These are phyloP conservation scores for Flammula alnicola DNA, from an alignment of 1,284 basidiomycete genomes.

Conservation along the genomic window DNA sequence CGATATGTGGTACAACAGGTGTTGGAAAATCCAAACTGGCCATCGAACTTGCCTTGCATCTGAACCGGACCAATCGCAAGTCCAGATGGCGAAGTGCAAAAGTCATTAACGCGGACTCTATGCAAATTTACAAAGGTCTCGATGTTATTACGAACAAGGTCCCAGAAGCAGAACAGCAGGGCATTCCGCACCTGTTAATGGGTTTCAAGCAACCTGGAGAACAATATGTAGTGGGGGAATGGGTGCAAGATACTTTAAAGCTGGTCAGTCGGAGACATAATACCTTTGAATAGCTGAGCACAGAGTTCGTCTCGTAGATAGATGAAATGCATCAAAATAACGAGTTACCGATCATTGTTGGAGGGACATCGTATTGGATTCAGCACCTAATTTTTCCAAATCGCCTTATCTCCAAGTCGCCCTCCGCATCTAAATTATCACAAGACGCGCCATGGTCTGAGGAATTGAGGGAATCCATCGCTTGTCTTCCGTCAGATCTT, in stretches of 20 bases:
- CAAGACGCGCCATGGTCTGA: conserved; percentile 31
- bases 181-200: conserved; percentile 90
- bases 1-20: conserved; percentile 94
- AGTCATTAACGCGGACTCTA: conserved; percentile 95
- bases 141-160: conserved; percentile 98
- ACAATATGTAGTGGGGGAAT: conserved; percentile 87
- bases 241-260: conserved; percentile 78
- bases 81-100: conserved; percentile 64
- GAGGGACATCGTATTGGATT: conserved; percentile 97
- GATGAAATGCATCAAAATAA: conserved; percentile 63
- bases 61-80: conserved; percentile 38
- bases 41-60: conserved; percentile 80
- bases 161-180: conserved; percentile 74
- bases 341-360: conserved; percentile 87
- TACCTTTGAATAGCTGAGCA: conserved; percentile 13
- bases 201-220: conserved; percentile 84
- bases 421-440: not conserved
- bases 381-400: conserved; percentile 90
- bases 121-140: conserved; percentile 97
- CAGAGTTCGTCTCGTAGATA: conserved; percentile 53
- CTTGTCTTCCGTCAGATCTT: conserved; percentile 51
- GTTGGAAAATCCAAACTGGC: conserved; percentile 96
- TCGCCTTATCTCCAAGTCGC: conserved; percentile 46
- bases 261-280: conserved; percentile 51
- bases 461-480: conserved; percentile 42